A percentile compares a stretch with the other conserved stretches of the same genome.
Evolutionary conservation across 1,284 basidiomycete species (phyloP).

Genomic region (Xanthoconium separans): DNA sequence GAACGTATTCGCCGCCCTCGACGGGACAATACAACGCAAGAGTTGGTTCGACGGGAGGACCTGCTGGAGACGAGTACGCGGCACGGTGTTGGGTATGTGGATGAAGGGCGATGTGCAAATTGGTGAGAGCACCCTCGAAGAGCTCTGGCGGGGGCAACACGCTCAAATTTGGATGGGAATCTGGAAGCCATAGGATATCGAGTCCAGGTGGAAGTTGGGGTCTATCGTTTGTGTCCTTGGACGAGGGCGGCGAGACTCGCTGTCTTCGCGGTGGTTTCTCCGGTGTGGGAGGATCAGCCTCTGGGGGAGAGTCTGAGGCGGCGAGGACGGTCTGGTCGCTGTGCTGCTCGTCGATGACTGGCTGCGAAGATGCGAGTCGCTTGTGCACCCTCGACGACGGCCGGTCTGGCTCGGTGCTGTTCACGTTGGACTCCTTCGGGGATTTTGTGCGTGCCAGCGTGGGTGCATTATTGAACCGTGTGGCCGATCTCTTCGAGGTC

Average conservation of each 20-base stretch:
- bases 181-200: conserved; percentile 65
- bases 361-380: conserved; percentile 36
- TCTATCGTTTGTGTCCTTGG: conserved; percentile 40
- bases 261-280: conserved; percentile 42
- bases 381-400: conserved; percentile 33
- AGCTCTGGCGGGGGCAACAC: conserved; percentile 54
- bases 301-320: conserved; percentile 24
- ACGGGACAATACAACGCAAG: conserved; percentile 83
- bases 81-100: conserved; percentile 77
- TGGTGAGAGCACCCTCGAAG: conserved; percentile 69
- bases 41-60: conserved; percentile 66
- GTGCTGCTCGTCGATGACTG: conserved; percentile 18
- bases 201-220: conserved; percentile 52
- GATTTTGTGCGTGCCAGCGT: conserved; percentile 26
- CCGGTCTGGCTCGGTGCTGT: conserved; percentile 18
- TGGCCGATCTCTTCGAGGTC: conserved; percentile 8
- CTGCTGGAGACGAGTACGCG: conserved; percentile 51
- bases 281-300: conserved; percentile 26
- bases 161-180: conserved; percentile 24
- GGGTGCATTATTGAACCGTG: background rate
- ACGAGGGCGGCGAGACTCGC: conserved; percentile 25
- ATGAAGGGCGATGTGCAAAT: conserved; percentile 71
- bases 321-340: conserved; percentile 6
- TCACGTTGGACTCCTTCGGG: conserved; percentile 20
- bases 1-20: conserved; percentile 77